A percentile compares a stretch with the other conserved stretches of the same genome.
phyloP scores from a whole-genome alignment of 495 filamentous ascomycete genomes.

The Apodospora peruviana region DNA sequence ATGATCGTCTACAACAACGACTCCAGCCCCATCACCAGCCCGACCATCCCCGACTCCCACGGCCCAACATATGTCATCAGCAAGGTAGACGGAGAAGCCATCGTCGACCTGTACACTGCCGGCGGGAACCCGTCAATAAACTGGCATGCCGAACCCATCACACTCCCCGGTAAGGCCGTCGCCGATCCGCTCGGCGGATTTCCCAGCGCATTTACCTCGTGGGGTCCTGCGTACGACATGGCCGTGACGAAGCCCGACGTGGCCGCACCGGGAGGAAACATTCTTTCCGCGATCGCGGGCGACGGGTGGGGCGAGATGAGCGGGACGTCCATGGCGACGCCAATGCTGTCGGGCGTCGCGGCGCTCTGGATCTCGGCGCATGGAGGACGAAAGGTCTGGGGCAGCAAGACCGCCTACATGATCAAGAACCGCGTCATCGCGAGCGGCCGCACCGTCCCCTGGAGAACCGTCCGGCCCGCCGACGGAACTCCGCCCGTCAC shows the following conservation, averaged over 20 bases:
- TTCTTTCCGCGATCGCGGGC: neutral
- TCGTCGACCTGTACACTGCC: neutral
- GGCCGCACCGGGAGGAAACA: neutral
- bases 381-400: neutral
- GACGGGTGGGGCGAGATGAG: neutral
- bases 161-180: too few species aligned
- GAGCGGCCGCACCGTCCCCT: neutral
- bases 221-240: neutral
- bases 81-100: neutral
- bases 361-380: neutral
- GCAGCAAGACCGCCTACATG: neutral
- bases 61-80: neutral
- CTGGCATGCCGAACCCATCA: neutral
- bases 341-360: neutral
- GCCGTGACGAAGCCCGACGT: neutral
- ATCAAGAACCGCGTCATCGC: neutral
- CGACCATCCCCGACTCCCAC: neutral
- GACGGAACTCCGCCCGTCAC: neutral
- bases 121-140: neutral
- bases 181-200: neutral
- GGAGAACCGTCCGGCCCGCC: neutral
- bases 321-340: neutral
- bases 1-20: neutral
- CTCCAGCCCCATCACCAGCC: neutral
- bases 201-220: neutral